Base-by-base conservation (phyloP, 352 stramenopile species). In the Phytopythium litorale region DNA sequence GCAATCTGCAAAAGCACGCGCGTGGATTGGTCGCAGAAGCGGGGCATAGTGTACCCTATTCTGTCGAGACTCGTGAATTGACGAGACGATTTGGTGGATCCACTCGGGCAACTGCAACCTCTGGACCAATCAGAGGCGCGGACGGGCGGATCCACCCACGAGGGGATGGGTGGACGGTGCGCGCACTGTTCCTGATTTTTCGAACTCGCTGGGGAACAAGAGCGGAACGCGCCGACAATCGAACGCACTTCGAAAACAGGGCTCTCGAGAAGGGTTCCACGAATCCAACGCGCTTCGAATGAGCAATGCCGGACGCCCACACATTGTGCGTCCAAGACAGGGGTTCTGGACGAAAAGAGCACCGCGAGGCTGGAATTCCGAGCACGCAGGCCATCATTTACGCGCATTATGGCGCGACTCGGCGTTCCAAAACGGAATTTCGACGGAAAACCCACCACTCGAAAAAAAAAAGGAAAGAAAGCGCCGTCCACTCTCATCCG, bases 201-300 rank as follows among this genome's bases (percentile, higher is more conserved):
- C 61, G 61, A 66, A 66, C 61, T 53, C 43, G 21, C 30, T 32
- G 38, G 42, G 38, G 60, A 65, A 65, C 57, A 61, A 65, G 60
- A 40, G 45, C 56, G 32, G 60, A 65, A 65, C 43, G 18, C 7
- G 25, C 50, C 1, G 30, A 4, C 28, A 58, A 23, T 28, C 25
- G 51, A 35, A 28, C 25, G 35, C 11, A 46, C 23, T 23, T 43
- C n/a, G 18, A 46, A 23, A 46, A 8, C 1, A 21, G 6, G 37
- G n/a, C 25, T n/a, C n/a, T n/a, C n/a, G n/a, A n/a, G n/a, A n/a
- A n/a, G n/a, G n/a, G n/a, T n/a, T n/a, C n/a, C n/a, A n/a, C n/a
- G 13, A 16, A n/a, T 30, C 28, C 28, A 30, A 30, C 28, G 28
- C 28, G 28, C 28, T 30, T 30, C 28, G 28, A 30, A 4, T 30